Conservation (phyloP, 306 rosid genomes). For the Cucurbita ficifolia region DNA sequence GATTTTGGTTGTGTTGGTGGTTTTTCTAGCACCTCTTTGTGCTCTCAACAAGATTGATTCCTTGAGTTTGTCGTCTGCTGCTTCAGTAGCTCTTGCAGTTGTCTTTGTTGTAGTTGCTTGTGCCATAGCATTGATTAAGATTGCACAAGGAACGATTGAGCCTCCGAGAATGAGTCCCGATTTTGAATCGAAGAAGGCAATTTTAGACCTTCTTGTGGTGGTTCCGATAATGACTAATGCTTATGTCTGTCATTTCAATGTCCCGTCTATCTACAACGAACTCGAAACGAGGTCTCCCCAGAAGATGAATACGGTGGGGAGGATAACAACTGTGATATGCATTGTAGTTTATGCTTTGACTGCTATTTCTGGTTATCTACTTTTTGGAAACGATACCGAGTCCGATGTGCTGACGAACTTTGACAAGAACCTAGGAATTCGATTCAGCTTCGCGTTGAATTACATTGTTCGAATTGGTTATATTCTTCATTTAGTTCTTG, state of each 20-base stretch:
- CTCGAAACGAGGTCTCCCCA: conserved; percentile 64
- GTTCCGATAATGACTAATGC: conserved; percentile 93
- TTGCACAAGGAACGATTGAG: conserved; percentile 42
- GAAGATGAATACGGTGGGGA: conserved; percentile 81
- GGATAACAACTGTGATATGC: conserved; percentile 70
- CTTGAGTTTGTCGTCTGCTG: conserved; percentile 87
- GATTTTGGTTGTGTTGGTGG: conserved; percentile 44
- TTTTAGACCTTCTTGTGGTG: conserved; percentile 89
- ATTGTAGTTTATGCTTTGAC: conserved; percentile 60
- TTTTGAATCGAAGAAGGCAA: conserved; percentile 48
- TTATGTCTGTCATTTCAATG: conserved; percentile 73
- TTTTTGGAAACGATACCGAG: conserved; percentile 74
- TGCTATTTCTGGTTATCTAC: conserved; percentile 63
- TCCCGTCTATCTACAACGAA: conserved; percentile 82
- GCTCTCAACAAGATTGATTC: conserved; percentile 84
- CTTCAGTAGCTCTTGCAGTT: conserved; percentile 82
- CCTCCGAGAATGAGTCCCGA: conserved; percentile 74
- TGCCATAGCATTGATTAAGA: conserved; percentile 50
- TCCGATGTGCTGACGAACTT: conserved; percentile 79
- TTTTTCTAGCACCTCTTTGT: conserved; percentile 84
- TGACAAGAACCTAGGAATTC: conserved; percentile 67
- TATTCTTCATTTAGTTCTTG: conserved; percentile 85
- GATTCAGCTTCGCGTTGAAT: conserved; percentile 57
- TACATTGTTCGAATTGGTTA: conserved; percentile 74
- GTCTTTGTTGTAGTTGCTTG: conserved; percentile 64